These are phyloP conservation scores for Tuber umbilicatum DNA, from an alignment of 495 filamentous ascomycete species.

Conservation along the genomic window DNA sequence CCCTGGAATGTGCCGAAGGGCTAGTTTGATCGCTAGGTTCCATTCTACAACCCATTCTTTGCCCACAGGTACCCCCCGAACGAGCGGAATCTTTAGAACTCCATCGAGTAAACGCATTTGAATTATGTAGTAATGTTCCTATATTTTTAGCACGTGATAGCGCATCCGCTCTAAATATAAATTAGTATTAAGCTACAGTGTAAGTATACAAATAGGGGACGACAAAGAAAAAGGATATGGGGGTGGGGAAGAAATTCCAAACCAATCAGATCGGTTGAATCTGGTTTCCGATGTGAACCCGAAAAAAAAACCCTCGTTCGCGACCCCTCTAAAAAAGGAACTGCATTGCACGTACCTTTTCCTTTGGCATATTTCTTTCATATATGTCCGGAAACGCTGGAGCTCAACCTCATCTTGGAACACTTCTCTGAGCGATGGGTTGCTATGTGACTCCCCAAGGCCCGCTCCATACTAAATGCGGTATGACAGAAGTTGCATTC, in stretches of 20 bases:
- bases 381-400: background rate
- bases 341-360: background rate
- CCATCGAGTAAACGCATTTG: background rate
- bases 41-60: background rate
- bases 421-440: background rate
- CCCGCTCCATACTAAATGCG: background rate
- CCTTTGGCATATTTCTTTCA: slow-evolving; percentile 18
- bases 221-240: background rate
- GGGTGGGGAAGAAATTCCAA: background rate
- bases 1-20: background rate
- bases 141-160: background rate
- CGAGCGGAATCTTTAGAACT: background rate
- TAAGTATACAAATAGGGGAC: background rate
- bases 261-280: background rate
- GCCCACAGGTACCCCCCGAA: background rate
- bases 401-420: background rate
- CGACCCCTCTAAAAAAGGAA: background rate
- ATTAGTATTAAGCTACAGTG: background rate
- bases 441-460: background rate
- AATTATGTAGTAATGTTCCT: background rate
- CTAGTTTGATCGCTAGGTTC: background rate
- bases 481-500: slow-evolving; percentile 1
- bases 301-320: background rate
- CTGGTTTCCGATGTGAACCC: background rate
- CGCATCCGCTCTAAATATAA: background rate